These are phyloP conservation scores for Protomyces inouyei DNA, from an alignment of 1,139 yeast genomes.

Conservation along the genomic window DNA sequence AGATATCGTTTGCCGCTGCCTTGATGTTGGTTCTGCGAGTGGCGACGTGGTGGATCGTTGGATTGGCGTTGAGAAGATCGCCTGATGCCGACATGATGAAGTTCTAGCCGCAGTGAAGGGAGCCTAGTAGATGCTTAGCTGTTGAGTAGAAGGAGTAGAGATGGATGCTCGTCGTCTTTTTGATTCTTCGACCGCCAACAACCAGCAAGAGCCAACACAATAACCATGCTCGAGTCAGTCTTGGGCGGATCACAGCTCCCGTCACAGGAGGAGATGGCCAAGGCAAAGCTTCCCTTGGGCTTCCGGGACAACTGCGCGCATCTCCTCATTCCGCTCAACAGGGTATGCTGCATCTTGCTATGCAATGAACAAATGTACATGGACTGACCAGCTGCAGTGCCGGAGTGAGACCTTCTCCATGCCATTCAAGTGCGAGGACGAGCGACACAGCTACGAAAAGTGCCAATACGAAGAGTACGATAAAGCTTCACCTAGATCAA, in stretches of 20 bases:
- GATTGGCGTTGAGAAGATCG: conserved; percentile 20
- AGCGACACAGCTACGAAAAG: conserved; percentile 27
- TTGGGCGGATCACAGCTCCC: conserved; percentile 10
- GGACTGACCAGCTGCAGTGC: conserved; percentile 38
- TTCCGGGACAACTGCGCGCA: conserved; percentile 87
- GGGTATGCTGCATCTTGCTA: conserved; percentile 32
- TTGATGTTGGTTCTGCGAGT: background rate
- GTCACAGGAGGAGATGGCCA: conserved; percentile 65
- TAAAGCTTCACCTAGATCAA: background rate
- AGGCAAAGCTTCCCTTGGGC: conserved; percentile 69
- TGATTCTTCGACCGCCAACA: background rate
- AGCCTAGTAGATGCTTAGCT: too few species aligned
- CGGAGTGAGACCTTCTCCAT: conserved; percentile 51
- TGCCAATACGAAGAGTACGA: conserved; percentile 26
- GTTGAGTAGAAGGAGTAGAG: too few species aligned
- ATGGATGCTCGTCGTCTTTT: too few species aligned
- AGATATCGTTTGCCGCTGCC: background rate
- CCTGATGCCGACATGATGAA: conserved; percentile 7
- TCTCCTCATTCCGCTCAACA: conserved; percentile 60
- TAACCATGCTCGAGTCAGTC: conserved; percentile 10
- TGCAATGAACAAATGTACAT: background rate
- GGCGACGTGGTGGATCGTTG: conserved; percentile 21
- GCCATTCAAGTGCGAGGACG: conserved; percentile 58
- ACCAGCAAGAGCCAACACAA: background rate
- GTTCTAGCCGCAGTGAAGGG: background rate